phyloP scores from a whole-genome alignment of 176 grass and related monocot genomes.

The Zoysia japonica region DNA sequence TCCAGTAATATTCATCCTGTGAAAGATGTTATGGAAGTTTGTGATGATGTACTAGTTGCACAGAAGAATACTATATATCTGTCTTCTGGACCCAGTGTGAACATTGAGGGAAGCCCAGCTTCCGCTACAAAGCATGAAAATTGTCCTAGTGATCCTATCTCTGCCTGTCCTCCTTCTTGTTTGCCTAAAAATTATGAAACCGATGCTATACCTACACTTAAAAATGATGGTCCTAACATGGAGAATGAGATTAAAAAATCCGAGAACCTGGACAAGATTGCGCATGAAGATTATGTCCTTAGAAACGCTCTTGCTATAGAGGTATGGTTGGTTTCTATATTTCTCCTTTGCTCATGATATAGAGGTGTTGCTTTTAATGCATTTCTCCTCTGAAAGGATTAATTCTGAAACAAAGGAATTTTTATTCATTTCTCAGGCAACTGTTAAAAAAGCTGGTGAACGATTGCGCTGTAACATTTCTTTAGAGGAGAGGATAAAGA shows the following conservation, averaged over 20 bases:
- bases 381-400: not conserved
- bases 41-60: slow-evolving; percentile 37
- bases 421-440: slow-evolving; percentile 42
- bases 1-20: slow-evolving; percentile 31
- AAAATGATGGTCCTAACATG: slow-evolving; percentile 25
- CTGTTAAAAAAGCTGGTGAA: slow-evolving; percentile 58
- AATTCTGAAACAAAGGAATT: slow-evolving; percentile 34
- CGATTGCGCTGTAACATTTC: slow-evolving; percentile 53
- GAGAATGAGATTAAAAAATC: slow-evolving; percentile 42
- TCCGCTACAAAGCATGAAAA: slow-evolving; percentile 32
- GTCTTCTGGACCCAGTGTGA: slow-evolving; percentile 21
- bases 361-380: not conserved
- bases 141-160: slow-evolving; percentile 36
- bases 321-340: slow-evolving; percentile 46
- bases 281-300: slow-evolving; percentile 68
- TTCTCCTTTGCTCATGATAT: not conserved
- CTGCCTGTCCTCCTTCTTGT: slow-evolving; percentile 17
- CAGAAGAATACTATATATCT: slow-evolving; percentile 35
- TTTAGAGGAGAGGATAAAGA: slow-evolving; percentile 80
- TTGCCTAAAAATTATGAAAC: slow-evolving; percentile 25
- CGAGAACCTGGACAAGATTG: slow-evolving; percentile 39
- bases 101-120: slow-evolving; percentile 40
- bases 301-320: slow-evolving; percentile 71
- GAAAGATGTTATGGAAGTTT: slow-evolving; percentile 53
- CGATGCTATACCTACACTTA: slow-evolving; percentile 18